Base-by-base conservation (phyloP, 495 filamentous ascomycete species). In the Penicillium coffeae region DNA sequence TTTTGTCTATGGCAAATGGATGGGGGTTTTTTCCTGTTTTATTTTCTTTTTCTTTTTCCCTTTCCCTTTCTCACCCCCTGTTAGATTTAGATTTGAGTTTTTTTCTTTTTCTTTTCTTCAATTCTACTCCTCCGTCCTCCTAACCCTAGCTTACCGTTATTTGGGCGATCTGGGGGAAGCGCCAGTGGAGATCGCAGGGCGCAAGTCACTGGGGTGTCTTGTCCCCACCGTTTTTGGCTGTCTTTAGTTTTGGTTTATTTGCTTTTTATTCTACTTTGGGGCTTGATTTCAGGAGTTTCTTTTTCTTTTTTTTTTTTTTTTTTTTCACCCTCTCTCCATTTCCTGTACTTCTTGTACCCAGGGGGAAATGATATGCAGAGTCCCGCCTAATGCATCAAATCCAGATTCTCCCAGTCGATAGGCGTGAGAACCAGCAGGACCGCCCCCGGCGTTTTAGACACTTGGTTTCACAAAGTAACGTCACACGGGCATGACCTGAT, bases 391-490 rank as follows among this genome's bases (percentile, higher is more conserved):
- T 58, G 40, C 38, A 48, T 55, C 48, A 38, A 55, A 51, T 45
- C 48, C 56, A 54, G 45, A 52, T 55, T 48, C 21, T 42, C 45
- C 58, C 21, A 18, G 20, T 38, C 32, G 22, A 42, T 14, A 44
- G 42, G 42, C 40, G 10, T 30, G 25, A 60, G 61, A 52, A 56
- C 56, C 40, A 58, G 55, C 51, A 58, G 42, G 51, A 58, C 27
- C 18, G 51, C 30, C 43, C 45, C 52, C 51, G 57, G 60, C 48
- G 42, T 61, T 58, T 64, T 61, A 54, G 48, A 61, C 50, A 25
- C 45, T 22, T 55, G 52, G 63, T 66, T 66, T 58, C 63, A 66
- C 63, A 64, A 56, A 47, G 63, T 64, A 64, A 66, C 63, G 63
- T 66, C 63, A 58, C 63, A 66, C 62, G 48, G 49, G 47, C 45